These are phyloP conservation scores for Pseudopyricularia javanii DNA, from an alignment of 2,329 filamentous ascomycete genomes.

Conservation along the genomic window DNA sequence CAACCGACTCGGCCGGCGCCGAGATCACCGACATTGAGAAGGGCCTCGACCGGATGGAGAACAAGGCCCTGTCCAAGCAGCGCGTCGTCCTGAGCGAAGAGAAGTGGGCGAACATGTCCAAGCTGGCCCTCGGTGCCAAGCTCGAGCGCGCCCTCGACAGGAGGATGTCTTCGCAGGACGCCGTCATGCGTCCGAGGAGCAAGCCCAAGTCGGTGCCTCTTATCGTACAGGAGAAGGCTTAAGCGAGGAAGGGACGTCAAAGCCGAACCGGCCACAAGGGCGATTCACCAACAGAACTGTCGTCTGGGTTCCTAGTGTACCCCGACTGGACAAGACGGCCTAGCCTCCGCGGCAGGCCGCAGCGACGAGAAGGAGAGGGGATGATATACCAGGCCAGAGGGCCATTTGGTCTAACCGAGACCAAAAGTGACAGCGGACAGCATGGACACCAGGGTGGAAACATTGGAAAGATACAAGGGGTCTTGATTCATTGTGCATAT, in stretches of 20 bases:
- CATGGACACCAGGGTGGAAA: too few species aligned
- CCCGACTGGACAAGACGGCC: neutral
- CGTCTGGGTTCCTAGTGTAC: neutral
- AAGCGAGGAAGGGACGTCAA: neutral
- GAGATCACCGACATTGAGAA: slow-evolving; percentile 61
- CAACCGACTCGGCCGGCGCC: slow-evolving; percentile 40
- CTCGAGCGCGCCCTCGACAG: slow-evolving; percentile 77
- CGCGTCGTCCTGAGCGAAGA: slow-evolving; percentile 67
- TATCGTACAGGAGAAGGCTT: slow-evolving; percentile 14
- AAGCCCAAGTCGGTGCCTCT: slow-evolving; percentile 10
- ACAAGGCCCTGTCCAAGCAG: slow-evolving; percentile 73
- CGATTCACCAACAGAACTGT: neutral
- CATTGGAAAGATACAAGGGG: too few species aligned
- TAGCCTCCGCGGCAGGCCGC: neutral
- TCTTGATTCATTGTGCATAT: too few species aligned
- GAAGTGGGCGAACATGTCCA: slow-evolving; percentile 72
- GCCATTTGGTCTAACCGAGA: neutral
- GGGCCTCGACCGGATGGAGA: slow-evolving; percentile 77
- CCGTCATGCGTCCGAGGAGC: slow-evolving; percentile 57
- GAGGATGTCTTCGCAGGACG: slow-evolving; percentile 81
- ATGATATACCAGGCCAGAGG: neutral
- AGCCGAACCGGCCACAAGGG: neutral
- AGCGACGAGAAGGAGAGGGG: neutral
- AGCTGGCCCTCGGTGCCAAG: slow-evolving; percentile 81
- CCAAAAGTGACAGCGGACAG: too few species aligned